Conservation (phyloP, 2,329 filamentous ascomycete species). For the Sporothrix dimorphospora region DNA sequence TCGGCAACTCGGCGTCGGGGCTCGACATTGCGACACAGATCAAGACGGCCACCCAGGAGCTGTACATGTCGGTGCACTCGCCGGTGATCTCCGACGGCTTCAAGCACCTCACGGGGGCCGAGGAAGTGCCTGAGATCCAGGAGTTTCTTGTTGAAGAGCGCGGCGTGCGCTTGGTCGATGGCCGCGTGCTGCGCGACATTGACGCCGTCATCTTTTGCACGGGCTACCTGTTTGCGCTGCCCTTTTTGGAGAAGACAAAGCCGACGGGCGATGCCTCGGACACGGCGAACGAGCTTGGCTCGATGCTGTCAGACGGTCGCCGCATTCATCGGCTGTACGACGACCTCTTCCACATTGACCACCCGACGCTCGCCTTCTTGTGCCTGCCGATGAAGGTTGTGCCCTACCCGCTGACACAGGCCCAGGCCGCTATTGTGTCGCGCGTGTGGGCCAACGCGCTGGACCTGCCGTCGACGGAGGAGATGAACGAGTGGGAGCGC, state of each 20-base stretch:
- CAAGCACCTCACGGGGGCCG: conserved; percentile 48
- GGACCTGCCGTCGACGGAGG: conserved; percentile 60
- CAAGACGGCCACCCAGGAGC: conserved; percentile 59
- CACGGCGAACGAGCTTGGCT: conserved; percentile 39
- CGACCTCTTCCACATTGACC: conserved; percentile 74
- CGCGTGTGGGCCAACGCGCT: conserved; percentile 76
- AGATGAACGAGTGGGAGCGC: conserved; percentile 73
- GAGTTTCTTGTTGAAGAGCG: conserved; percentile 58
- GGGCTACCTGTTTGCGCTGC: conserved; percentile 83
- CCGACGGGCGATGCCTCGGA: background rate
- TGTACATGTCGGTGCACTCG: conserved; percentile 67
- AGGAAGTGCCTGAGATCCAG: conserved; percentile 61
- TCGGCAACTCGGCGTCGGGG: conserved; percentile 84
- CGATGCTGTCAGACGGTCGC: conserved; percentile 66
- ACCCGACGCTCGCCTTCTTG: conserved; percentile 79
- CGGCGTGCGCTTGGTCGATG: conserved; percentile 67
- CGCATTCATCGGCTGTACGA: conserved; percentile 74
- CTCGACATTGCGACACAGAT: conserved; percentile 83
- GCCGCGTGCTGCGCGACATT: conserved; percentile 64
- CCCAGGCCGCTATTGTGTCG: conserved; percentile 75
- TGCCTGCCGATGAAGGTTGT: conserved; percentile 79
- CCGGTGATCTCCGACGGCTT: conserved; percentile 51
- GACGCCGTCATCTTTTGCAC: conserved; percentile 86
- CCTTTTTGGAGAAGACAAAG: conserved; percentile 59
- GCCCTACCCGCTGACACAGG: conserved; percentile 82